These are phyloP conservation scores for Lactarius trivialis DNA, from an alignment of 768 basidiomycete genomes.

Conservation along the genomic window DNA sequence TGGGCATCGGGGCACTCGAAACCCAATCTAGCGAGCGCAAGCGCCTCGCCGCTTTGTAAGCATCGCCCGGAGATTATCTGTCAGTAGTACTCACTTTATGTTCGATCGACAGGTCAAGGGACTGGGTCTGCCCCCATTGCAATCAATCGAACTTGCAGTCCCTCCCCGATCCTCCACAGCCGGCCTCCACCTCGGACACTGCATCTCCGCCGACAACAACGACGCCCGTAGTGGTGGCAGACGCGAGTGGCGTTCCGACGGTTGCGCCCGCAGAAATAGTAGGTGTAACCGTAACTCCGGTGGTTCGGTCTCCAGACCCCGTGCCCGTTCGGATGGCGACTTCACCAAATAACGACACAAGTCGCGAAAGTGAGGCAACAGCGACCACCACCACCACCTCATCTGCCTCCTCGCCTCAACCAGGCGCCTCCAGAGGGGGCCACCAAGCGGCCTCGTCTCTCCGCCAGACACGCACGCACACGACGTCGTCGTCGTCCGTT, in stretches of 20 bases:
- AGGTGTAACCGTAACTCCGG: neutral
- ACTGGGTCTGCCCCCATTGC: constrained; percentile 76
- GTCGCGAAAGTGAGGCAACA: neutral
- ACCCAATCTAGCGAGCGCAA: constrained; percentile 68
- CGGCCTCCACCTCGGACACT: neutral
- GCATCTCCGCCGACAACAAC: neutral
- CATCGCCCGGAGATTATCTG: constrained; percentile 11
- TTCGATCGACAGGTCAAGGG: constrained; percentile 51
- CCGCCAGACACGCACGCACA: neutral
- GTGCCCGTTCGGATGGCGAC: neutral
- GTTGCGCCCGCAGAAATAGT: neutral
- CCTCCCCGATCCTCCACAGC: constrained; percentile 55
- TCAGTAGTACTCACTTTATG: neutral
- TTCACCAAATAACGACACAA: neutral
- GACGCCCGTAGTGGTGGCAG: neutral
- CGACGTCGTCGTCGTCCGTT: neutral
- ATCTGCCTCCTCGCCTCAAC: neutral
- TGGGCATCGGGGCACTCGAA: constrained; percentile 84
- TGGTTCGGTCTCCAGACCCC: neutral
- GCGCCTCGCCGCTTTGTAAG: constrained; percentile 70
- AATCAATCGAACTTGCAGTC: constrained; percentile 57
- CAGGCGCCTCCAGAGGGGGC: neutral
- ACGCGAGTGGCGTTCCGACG: neutral
- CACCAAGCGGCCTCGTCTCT: neutral
- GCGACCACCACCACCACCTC: neutral